Evolutionary conservation across 2,329 filamentous ascomycete genomes (phyloP), one percentile per base, ranked within the genome.

Genomic region (Beauveria rudraprayagi): DNA sequence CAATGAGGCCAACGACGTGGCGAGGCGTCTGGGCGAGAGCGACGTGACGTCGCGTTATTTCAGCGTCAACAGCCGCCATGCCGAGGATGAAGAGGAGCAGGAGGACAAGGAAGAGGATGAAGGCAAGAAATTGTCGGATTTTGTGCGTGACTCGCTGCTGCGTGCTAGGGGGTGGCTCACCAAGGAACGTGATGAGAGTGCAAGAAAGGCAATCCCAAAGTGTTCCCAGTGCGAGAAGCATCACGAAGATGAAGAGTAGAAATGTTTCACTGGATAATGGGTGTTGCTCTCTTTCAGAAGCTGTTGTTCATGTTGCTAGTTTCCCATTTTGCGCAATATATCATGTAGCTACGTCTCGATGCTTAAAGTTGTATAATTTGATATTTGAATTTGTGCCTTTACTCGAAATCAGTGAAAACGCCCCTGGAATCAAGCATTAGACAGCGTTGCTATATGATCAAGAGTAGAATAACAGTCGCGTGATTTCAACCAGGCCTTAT

Each of bases 1-100:
- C 53, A 77, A 79, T 67, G 80, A 84, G 67, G 82, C 81, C 55
- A 84, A 83, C 66, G 81, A 85, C 66, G 82, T 85, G 65, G 81
- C 82, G 48, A 80, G 77, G 68, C 73, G 82, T 30, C 71, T 85
- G 16, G 80, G 81, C 61, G 81, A 84, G 70, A 79, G 72, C 67
- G 76, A 80, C 65, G 67, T 69, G 26, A 63, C 65, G 5, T 72
- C 70, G 9, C 69, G 74, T 7, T 75, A 76, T 67, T 77, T 76
- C 52, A 71, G 68, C 63, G 67, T 72, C 28, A 67, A 69, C 46
- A 65, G 66, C 7, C 70, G 70, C 16, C 61, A 53, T 4, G 67
- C 68, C 14, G 68, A 70, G 5, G 62, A 68, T 14, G 68, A 70
- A 2, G 67, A 65, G 10, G 65, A 67, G 26, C 65, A 68, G 28